phyloP scores from a whole-genome alignment of 2,329 filamentous ascomycete genomes.

The Arthrobotrys sinensis region DNA sequence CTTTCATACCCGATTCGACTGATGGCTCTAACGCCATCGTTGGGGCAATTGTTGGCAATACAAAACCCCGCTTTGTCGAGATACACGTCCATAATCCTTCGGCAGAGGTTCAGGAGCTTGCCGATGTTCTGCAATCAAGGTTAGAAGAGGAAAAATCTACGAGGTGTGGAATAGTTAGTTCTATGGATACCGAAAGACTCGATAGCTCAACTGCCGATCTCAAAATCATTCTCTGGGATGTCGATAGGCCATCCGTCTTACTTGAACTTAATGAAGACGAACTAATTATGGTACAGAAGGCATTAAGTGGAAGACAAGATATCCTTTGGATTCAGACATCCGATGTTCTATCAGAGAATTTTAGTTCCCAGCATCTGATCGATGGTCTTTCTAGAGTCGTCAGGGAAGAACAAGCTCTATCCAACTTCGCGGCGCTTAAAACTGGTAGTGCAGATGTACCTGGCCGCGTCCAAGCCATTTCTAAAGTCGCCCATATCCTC shows the following conservation, averaged over 20 bases:
- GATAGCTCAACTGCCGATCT: neutral
- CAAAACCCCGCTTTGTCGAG: neutral
- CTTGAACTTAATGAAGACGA: neutral
- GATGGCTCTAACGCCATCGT: neutral
- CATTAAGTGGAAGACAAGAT: constrained; percentile 7
- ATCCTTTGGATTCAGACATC: constrained; percentile 38
- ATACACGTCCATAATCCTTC: constrained; percentile 27
- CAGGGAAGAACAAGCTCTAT: constrained; percentile 16
- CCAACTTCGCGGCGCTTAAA: constrained; percentile 23
- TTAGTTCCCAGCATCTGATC: constrained; percentile 29
- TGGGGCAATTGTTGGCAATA: neutral
- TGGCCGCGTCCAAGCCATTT: constrained; percentile 15
- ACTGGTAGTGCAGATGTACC: neutral
- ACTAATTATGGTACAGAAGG: neutral
- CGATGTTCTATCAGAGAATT: neutral
- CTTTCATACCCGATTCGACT: neutral
- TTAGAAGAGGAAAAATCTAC: neutral
- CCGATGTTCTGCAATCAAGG: neutral
- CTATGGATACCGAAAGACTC: neutral
- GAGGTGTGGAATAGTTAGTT: neutral
- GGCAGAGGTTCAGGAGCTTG: neutral
- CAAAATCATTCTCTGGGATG: constrained; percentile 44
- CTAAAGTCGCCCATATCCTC: constrained; percentile 3
- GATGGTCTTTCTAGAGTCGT: constrained; percentile 38
- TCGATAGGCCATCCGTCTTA: constrained; percentile 31